These are phyloP conservation scores for Microsporum audouinii DNA, from an alignment of 2,329 filamentous ascomycete genomes.

Conservation along the genomic window DNA sequence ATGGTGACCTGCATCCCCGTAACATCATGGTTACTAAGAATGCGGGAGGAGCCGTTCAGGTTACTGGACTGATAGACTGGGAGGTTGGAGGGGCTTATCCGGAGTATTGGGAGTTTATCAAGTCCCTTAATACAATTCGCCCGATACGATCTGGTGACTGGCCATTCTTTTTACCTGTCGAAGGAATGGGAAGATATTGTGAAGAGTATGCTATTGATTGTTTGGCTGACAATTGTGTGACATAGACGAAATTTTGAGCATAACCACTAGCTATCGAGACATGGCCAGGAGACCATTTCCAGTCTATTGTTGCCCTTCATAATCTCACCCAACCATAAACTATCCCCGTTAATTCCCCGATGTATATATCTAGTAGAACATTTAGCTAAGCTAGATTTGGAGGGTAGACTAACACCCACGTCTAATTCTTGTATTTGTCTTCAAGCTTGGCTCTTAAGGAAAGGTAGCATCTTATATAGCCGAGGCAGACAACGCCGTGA, in stretches of 20 bases:
- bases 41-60: conserved; percentile 4
- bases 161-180: conserved; percentile 9
- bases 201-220: conserved; percentile 10
- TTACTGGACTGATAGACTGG: conserved; percentile 18
- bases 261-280: conserved; percentile 11
- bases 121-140: conserved; percentile 11
- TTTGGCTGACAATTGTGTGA: conserved; percentile 11
- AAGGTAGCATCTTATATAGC: too few species aligned
- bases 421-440: background rate
- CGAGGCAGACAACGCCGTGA: too few species aligned
- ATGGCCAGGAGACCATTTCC: too few species aligned
- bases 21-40: conserved; percentile 15
- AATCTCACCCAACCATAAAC: too few species aligned
- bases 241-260: conserved; percentile 7
- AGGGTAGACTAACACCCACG: too few species aligned
- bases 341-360: too few species aligned
- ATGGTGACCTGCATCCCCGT: conserved; percentile 17
- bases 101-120: conserved; percentile 17
- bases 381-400: background rate
- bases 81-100: conserved; percentile 19
- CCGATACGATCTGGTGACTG: conserved; percentile 9
- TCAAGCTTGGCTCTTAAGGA: background rate
- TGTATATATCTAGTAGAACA: conserved; percentile 15
- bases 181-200: conserved; percentile 10
- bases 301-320: too few species aligned